Evolutionary conservation across 129 eudicot genomes (phyloP).

Genomic region (Helianthus tuberosus): DNA sequence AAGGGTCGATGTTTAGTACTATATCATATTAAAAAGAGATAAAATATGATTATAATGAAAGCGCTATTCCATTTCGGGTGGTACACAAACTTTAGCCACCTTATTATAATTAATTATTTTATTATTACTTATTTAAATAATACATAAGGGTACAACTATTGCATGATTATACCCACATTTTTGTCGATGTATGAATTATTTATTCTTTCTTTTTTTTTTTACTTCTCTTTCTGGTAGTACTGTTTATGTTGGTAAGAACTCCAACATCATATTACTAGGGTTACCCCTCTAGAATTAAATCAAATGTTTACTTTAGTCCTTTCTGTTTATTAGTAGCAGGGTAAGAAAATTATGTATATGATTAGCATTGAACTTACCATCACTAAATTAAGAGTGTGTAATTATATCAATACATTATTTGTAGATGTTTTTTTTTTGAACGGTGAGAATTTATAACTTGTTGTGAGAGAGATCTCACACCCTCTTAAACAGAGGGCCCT

Average conservation of each 20-base stretch:
- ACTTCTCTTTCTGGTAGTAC: conserved; percentile 6
- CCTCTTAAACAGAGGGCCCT: too few species aligned
- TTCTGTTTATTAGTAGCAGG: background rate
- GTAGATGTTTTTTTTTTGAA: background rate
- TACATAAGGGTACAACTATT: conserved; percentile 24
- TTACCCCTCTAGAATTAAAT: background rate
- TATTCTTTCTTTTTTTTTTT: conserved; percentile 9
- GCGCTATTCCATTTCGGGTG: conserved; percentile 13
- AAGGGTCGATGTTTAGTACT: conserved; percentile 9
- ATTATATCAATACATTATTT: background rate
- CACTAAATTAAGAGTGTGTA: background rate
- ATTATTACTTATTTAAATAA: background rate
- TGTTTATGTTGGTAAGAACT: conserved; percentile 31
- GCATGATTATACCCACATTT: conserved; percentile 37
- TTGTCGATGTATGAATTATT: conserved; percentile 14
- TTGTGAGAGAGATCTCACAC: too few species aligned
- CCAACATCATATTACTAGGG: conserved; percentile 23
- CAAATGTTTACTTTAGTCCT: background rate
- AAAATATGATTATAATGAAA: conserved; percentile 5
- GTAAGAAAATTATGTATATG: background rate
- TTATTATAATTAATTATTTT: conserved; percentile 7
- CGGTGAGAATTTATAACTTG: too few species aligned
- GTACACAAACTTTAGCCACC: conserved; percentile 13
- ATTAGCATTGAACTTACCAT: background rate
- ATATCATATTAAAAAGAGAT: background rate